These are phyloP conservation scores for Candida buenavistaensis DNA, from an alignment of 1,139 yeast species.

Conservation along the genomic window DNA sequence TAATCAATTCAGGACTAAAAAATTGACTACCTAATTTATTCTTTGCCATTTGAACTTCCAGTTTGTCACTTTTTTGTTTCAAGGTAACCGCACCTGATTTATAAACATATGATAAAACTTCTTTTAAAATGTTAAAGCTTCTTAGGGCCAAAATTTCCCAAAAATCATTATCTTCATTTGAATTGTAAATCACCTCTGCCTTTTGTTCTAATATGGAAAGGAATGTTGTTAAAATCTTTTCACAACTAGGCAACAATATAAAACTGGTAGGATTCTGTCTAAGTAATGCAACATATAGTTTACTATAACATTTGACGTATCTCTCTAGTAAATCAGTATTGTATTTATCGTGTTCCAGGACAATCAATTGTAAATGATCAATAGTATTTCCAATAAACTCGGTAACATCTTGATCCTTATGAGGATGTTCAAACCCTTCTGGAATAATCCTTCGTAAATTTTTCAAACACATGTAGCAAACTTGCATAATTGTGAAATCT, in stretches of 20 bases:
- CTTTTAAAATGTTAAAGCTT: constrained; percentile 65
- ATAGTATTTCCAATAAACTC: constrained; percentile 62
- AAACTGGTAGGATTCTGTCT: constrained; percentile 69
- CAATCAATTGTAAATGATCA: constrained; percentile 58
- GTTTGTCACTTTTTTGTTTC: constrained; percentile 60
- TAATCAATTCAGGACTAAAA: constrained; percentile 57
- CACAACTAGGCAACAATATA: constrained; percentile 64
- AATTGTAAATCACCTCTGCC: constrained; percentile 57
- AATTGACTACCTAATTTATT: constrained; percentile 51
- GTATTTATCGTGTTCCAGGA: constrained; percentile 54
- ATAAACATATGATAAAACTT: constrained; percentile 58
- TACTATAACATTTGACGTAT: constrained; percentile 73
- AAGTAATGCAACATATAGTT: constrained; percentile 61
- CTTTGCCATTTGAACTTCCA: constrained; percentile 61
- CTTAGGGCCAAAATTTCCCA: constrained; percentile 80
- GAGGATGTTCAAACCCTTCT: constrained; percentile 74
- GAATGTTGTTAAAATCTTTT: constrained; percentile 57
- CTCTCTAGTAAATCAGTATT: constrained; percentile 63
- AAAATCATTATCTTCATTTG: constrained; percentile 55
- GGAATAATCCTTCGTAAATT: constrained; percentile 70
- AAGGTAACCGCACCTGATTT: constrained; percentile 69
- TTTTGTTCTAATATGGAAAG: constrained; percentile 60
- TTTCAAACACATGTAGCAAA: constrained; percentile 77
- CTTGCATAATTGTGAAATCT: constrained; percentile 55
- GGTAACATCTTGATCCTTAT: constrained; percentile 54